A percentile compares a stretch with the other conserved stretches of the same genome.
These are phyloP conservation scores for Pleurotus ostreatus DNA, from an alignment of 768 basidiomycete species.

Conservation along the genomic window DNA sequence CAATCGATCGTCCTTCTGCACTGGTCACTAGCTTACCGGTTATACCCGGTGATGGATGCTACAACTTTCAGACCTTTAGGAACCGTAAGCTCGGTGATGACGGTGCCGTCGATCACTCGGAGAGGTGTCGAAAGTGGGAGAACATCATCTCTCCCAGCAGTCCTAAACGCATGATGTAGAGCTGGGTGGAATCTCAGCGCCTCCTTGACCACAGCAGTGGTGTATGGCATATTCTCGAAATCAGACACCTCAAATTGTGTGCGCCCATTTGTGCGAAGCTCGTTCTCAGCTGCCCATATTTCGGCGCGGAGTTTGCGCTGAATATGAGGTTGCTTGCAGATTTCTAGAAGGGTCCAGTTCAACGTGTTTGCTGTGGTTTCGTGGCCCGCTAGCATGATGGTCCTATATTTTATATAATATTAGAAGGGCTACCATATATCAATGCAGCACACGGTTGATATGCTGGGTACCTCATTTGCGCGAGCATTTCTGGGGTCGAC, in stretches of 20 bases:
- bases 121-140: slow-evolving; percentile 57
- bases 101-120: slow-evolving; percentile 38
- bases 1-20: not conserved
- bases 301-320: slow-evolving; percentile 52
- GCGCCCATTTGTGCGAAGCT: slow-evolving; percentile 11
- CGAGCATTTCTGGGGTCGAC: slow-evolving; percentile 27
- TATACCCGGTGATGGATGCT: slow-evolving; percentile 50
- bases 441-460: not conserved
- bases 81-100: slow-evolving; percentile 39
- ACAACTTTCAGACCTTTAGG: slow-evolving; percentile 49
- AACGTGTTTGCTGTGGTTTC: slow-evolving; percentile 45
- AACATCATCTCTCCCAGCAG: slow-evolving; percentile 48
- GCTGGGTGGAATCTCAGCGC: slow-evolving; percentile 52
- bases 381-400: slow-evolving; percentile 33
- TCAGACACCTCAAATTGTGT: slow-evolving; percentile 18
- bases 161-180: slow-evolving; percentile 48
- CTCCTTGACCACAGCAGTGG: slow-evolving; percentile 31
- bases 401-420: slow-evolving; percentile 14
- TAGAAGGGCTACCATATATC: not conserved
- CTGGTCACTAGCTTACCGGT: slow-evolving; percentile 32
- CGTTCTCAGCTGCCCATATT: slow-evolving; percentile 19
- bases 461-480: slow-evolving; percentile 20
- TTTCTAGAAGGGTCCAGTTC: slow-evolving; percentile 42
- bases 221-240: slow-evolving; percentile 29
- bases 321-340: slow-evolving; percentile 40